Conservation (phyloP, 371 early-diverging fungal species). For the Mortierella sp. region DNA sequence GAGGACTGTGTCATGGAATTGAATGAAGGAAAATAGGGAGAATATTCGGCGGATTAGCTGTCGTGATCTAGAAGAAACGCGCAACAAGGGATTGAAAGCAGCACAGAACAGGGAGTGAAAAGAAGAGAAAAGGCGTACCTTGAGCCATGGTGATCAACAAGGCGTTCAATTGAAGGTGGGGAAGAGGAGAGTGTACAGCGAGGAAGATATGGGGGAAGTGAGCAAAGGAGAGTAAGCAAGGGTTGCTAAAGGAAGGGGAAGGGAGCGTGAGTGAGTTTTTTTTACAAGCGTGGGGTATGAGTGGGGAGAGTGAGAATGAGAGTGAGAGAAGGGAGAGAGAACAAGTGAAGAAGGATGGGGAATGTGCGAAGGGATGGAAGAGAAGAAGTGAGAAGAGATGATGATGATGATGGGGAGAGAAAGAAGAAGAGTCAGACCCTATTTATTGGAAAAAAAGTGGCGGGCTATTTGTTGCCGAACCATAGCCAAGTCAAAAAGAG, state of each 20-base stretch:
- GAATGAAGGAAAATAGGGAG: too few relatives aligned
- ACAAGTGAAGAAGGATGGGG: neutral
- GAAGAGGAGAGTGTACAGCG: neutral
- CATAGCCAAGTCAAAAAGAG: neutral
- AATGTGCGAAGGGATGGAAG: neutral
- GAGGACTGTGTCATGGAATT: constrained; percentile 8
- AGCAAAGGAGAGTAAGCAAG: neutral
- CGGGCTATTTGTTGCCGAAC: too few relatives aligned
- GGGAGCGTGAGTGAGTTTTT: neutral
- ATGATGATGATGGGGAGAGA: constrained; percentile 1
- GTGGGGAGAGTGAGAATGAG: neutral
- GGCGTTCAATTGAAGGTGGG: neutral
- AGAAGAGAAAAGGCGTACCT: neutral
- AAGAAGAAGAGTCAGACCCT: neutral
- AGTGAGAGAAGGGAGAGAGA: neutral
- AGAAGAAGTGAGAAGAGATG: neutral
- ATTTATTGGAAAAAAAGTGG: neutral
- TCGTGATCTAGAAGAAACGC: neutral
- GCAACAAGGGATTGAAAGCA: neutral
- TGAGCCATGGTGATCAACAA: constrained; percentile 8
- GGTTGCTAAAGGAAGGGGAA: neutral
- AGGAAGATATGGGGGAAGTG: neutral
- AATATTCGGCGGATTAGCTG: neutral
- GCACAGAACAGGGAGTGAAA: too few relatives aligned
- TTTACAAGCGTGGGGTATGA: neutral